Evolutionary conservation across 2,329 filamentous ascomycete genomes (phyloP).

Genomic region (Pseudocercospora eumusae): DNA sequence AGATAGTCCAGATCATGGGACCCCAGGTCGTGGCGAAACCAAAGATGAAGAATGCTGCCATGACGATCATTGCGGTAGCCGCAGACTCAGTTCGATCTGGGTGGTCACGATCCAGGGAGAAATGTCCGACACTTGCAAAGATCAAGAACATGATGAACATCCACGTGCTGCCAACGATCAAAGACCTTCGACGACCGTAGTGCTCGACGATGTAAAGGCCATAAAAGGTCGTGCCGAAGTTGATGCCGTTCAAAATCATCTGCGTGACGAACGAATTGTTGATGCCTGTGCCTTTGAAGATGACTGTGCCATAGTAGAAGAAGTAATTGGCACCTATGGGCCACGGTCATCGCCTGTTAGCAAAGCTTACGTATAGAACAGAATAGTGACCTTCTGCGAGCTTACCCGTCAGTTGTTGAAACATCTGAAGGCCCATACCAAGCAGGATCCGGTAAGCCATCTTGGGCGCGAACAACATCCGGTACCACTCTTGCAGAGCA

Average conservation of each 20-base stretch:
- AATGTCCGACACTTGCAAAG: slow-evolving; percentile 49
- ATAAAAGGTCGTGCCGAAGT: slow-evolving; percentile 48
- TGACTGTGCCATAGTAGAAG: slow-evolving; percentile 46
- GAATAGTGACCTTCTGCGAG: background rate
- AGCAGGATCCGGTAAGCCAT: slow-evolving; percentile 66
- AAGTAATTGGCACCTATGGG: slow-evolving; percentile 42
- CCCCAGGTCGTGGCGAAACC: slow-evolving; percentile 70
- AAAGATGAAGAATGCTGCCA: slow-evolving; percentile 68
- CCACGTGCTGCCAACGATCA: slow-evolving; percentile 46
- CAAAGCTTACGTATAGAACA: background rate
- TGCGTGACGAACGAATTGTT: slow-evolving; percentile 47
- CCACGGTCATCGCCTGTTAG: slow-evolving; percentile 64
- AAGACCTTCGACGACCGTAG: slow-evolving; percentile 48
- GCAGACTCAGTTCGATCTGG: slow-evolving; percentile 44
- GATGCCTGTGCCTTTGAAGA: slow-evolving; percentile 43
- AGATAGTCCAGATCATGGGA: slow-evolving; percentile 64
- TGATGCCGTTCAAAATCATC: slow-evolving; percentile 50
- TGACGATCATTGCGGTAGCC: slow-evolving; percentile 64
- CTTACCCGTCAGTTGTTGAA: slow-evolving; percentile 31
- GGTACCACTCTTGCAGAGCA: slow-evolving; percentile 61
- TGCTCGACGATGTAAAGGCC: slow-evolving; percentile 51
- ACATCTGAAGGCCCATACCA: slow-evolving; percentile 62
- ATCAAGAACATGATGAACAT: slow-evolving; percentile 59
- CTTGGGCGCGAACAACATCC: slow-evolving; percentile 61
- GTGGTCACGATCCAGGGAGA: slow-evolving; percentile 42